Base-by-base conservation (phyloP, 2,329 filamentous ascomycete genomes). In the Colletotrichum musicola region DNA sequence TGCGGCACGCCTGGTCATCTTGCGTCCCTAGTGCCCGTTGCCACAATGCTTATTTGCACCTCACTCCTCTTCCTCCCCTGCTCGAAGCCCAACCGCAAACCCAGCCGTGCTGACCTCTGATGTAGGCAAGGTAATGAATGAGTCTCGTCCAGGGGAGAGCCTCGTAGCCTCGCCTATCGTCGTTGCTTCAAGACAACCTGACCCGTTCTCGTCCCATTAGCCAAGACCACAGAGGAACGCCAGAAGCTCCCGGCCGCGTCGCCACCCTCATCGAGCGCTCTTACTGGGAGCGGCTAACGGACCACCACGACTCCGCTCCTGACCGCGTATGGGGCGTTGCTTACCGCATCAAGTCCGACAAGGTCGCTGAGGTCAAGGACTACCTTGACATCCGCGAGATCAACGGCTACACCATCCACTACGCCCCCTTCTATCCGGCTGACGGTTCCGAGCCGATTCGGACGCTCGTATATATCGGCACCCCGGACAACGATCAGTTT, bases 351-450 rank as follows among this genome's bases (percentile, higher is more conserved):
- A 85, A 87, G 30, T 80, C 90, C 6, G 84, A 88, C 2, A 87
- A 90, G 72, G 94, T 97, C 22, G 86, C 89, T 69, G 91, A 95
- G 81, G 95, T 98, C 4, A 91, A 93, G 73, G 87, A 90, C 67
- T 98, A 98, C 78, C 92, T 99, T 55, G 95, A 98, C 80, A 95
- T 98, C 72, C 91, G 96, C 53, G 96, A 99, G 81, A 97, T 98
- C 77, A 97, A 98, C 81, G 96, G 96, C 27, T 99, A 99, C 81
- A 93, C 91, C 62, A 97, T 97, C 73, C 95, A 98, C 80, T 93
- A 94, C 79, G 93, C 94, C 30, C 89, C 92, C 0, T 98, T 98
- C 79, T 85, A 95, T 74, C 90, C 91, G 6, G 85, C 88, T 4
- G 79, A 83, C 71, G 76, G 76, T 27, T 75, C 77, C 14, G 64